Conservation (phyloP, 257 asterid species). For the Agastache rugosa region DNA sequence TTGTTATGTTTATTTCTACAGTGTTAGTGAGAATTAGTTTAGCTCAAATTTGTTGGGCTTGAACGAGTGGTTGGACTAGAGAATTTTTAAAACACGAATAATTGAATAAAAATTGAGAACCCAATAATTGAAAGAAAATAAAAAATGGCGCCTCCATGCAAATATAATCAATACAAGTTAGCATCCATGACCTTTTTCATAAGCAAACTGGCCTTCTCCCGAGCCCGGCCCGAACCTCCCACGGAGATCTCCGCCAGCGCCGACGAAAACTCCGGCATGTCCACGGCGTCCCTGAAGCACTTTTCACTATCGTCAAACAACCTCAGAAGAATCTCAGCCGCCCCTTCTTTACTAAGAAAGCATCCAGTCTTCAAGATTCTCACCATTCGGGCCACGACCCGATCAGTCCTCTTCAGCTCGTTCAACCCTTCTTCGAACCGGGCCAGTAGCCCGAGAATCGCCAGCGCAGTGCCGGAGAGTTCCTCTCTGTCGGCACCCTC, state of each 20-base stretch:
- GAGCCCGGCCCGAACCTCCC: conserved; percentile 63
- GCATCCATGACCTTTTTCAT: conserved; percentile 70
- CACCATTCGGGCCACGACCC: conserved; percentile 50
- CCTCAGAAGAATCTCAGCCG: conserved; percentile 63
- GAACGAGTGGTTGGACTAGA: no score
- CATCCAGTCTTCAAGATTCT: conserved; percentile 57
- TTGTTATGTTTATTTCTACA: no score
- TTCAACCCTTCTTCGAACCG: conserved; percentile 76
- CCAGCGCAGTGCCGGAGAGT: conserved; percentile 65
- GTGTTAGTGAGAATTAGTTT: no score
- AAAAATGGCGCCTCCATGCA: neutral
- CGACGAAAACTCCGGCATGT: conserved; percentile 58
- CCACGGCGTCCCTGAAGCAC: conserved; percentile 57
- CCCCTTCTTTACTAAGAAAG: conserved; percentile 75
- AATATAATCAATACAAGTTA: conserved; percentile 25
- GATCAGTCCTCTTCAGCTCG: conserved; percentile 50
- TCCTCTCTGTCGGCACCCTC: conserved; percentile 57
- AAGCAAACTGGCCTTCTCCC: conserved; percentile 66
- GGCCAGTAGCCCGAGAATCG: conserved; percentile 58
- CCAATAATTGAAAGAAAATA: neutral
- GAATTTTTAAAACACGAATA: no score
- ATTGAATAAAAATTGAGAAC: neutral
- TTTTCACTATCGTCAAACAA: conserved; percentile 69
- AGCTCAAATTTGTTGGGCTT: no score
- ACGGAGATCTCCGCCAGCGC: conserved; percentile 76